Conservation (phyloP, 345 rosid species). For the Populus alba region DNA sequence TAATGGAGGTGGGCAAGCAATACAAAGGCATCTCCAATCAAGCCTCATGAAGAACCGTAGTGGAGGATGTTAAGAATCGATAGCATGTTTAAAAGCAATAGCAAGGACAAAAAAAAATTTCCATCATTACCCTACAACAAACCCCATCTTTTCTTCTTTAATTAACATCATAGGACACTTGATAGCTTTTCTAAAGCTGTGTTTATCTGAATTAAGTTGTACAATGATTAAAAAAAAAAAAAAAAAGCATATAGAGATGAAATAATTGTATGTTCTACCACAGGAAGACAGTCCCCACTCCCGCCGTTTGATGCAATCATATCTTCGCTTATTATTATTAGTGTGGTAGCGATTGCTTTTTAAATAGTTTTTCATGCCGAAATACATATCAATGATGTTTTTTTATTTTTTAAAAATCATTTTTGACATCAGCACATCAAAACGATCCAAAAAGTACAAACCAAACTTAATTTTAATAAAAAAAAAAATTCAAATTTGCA, state of each 20-base stretch:
- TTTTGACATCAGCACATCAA: too few relatives aligned
- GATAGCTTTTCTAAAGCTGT: conserved; percentile 34
- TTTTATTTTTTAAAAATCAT: too few relatives aligned
- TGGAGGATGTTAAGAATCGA: background rate
- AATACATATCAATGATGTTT: too few relatives aligned
- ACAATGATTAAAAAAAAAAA: background rate
- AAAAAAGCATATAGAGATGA: conserved; percentile 13
- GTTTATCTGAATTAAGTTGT: conserved; percentile 8
- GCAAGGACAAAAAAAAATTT: background rate
- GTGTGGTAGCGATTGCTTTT: too few relatives aligned
- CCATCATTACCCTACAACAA: background rate
- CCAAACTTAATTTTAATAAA: too few relatives aligned
- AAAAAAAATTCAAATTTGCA: too few relatives aligned
- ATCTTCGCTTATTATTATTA: conserved; percentile 17
- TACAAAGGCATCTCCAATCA: background rate
- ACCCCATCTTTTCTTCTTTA: background rate
- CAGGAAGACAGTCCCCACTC: conserved; percentile 43
- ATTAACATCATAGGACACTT: background rate
- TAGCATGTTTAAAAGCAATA: background rate
- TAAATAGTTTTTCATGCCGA: too few relatives aligned
- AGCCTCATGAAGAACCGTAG: background rate
- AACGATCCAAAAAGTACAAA: too few relatives aligned
- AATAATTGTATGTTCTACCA: conserved; percentile 29
- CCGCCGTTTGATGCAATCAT: conserved; percentile 60
- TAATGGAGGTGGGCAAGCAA: background rate